These are phyloP conservation scores for Exobasidium rhododendri DNA, from an alignment of 1,284 basidiomycete species.

Conservation along the genomic window DNA sequence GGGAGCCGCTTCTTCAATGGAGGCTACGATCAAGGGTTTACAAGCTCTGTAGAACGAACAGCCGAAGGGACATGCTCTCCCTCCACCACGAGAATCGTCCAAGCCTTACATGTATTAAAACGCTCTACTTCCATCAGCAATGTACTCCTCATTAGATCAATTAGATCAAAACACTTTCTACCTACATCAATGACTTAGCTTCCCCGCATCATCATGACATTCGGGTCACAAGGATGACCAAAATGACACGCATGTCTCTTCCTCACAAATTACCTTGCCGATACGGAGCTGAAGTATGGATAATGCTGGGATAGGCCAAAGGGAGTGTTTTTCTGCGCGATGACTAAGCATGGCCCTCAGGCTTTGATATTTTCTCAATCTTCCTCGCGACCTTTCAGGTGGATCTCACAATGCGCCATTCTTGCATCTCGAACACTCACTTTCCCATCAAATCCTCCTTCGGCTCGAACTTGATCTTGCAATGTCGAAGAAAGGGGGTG, in stretches of 20 bases:
- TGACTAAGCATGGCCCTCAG: background rate
- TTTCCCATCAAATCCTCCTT: background rate
- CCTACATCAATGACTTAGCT: background rate
- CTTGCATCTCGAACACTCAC: background rate
- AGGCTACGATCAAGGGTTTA: background rate
- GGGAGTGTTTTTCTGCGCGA: background rate
- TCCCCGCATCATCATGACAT: background rate
- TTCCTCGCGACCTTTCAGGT: background rate
- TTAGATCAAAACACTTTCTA: background rate
- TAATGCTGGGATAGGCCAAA: background rate
- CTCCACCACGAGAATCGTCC: background rate
- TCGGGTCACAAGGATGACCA: background rate
- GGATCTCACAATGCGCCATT: background rate
- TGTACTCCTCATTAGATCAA: background rate
- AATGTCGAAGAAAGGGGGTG: constrained; percentile 52
- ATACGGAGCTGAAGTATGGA: no score
- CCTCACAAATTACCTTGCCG: no score
- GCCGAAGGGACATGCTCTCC: background rate
- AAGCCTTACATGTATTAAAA: background rate
- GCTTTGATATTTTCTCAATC: background rate
- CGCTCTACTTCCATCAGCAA: background rate
- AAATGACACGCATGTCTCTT: background rate
- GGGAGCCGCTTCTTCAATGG: background rate
- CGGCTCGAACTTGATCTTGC: no score
- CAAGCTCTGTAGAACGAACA: background rate